These are phyloP conservation scores for Actinomucor elegans DNA, from an alignment of 371 early-diverging fungal genomes.

Conservation along the genomic window DNA sequence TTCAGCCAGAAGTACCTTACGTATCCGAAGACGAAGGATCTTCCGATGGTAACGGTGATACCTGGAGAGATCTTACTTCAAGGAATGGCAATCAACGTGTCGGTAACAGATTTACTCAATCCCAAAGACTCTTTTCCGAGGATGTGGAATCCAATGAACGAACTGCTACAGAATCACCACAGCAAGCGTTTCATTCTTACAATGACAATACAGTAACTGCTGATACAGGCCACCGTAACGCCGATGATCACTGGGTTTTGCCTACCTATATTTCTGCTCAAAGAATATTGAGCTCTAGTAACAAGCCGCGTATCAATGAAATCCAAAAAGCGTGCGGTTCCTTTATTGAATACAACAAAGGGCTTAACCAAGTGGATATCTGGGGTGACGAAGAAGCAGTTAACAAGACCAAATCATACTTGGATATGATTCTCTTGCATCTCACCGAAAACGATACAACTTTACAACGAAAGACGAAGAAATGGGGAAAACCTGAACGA, in stretches of 20 bases:
- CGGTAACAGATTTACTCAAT: too few species aligned
- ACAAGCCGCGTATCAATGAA: slow-evolving; percentile 15
- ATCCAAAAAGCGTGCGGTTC: slow-evolving; percentile 28
- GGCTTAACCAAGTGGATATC: slow-evolving; percentile 41
- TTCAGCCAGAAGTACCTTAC: slow-evolving; percentile 35
- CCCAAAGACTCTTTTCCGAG: too few species aligned
- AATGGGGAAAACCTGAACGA: slow-evolving; percentile 45
- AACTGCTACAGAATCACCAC: not conserved
- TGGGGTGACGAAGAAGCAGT: slow-evolving; percentile 38
- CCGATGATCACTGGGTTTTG: slow-evolving; percentile 45
- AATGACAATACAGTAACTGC: slow-evolving; percentile 9
- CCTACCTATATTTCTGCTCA: slow-evolving; percentile 23
- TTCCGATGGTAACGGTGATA: not conserved
- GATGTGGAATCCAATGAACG: too few species aligned
- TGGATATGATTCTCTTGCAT: slow-evolving; percentile 18
- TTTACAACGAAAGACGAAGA: slow-evolving; percentile 27
- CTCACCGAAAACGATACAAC: slow-evolving; percentile 5
- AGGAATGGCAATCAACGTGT: not conserved
- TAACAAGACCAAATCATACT: slow-evolving; percentile 22
- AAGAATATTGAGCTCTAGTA: slow-evolving; percentile 23
- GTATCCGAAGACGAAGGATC: not conserved
- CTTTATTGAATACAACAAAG: slow-evolving; percentile 34
- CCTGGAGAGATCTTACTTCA: not conserved
- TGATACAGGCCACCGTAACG: slow-evolving; percentile 14
- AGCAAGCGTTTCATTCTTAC: too few species aligned